phyloP scores from a whole-genome alignment of 768 basidiomycete genomes.

The Coprinopsis marcescibilis region DNA sequence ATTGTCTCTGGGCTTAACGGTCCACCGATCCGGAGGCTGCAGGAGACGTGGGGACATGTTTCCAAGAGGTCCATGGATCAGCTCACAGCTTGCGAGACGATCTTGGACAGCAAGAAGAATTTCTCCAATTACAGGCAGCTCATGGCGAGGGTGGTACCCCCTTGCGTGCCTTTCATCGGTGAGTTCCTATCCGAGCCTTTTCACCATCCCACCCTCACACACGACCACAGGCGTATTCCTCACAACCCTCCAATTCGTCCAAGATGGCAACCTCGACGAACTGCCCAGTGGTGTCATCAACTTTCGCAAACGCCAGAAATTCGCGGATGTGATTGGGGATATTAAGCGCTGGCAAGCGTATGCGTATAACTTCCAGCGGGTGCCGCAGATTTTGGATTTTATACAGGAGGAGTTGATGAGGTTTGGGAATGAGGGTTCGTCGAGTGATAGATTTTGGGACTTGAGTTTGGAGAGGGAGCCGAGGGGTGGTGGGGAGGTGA shows the following conservation, averaged over 20 bases:
- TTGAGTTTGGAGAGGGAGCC: constrained; percentile 84
- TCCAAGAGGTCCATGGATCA: constrained; percentile 63
- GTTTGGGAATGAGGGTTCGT: constrained; percentile 22
- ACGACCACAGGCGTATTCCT: constrained; percentile 98
- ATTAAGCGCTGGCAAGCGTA: constrained; percentile 88
- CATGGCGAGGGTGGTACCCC: constrained; percentile 76
- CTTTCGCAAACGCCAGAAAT: constrained; percentile 90
- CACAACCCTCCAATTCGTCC: constrained; percentile 90
- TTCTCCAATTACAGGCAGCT: constrained; percentile 85
- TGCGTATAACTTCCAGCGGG: constrained; percentile 75
- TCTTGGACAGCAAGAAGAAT: constrained; percentile 88
- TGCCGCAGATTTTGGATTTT: constrained; percentile 61
- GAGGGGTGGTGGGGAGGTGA: constrained; percentile 77
- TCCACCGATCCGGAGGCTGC: constrained; percentile 84
- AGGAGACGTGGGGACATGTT: constrained; percentile 89
- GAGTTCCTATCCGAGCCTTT: constrained; percentile 17
- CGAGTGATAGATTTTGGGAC: constrained; percentile 78
- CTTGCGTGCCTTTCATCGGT: constrained; percentile 97
- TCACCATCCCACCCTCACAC: no score
- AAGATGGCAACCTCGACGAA: constrained; percentile 88
- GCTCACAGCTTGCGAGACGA: constrained; percentile 75
- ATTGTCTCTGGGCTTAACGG: constrained; percentile 91
- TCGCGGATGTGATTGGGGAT: constrained; percentile 89
- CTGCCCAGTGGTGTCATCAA: constrained; percentile 80
- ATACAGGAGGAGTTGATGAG: constrained; percentile 46